Evolutionary conservation across 2,329 filamentous ascomycete genomes (phyloP).

Genomic region (Fusarium metavorans): DNA sequence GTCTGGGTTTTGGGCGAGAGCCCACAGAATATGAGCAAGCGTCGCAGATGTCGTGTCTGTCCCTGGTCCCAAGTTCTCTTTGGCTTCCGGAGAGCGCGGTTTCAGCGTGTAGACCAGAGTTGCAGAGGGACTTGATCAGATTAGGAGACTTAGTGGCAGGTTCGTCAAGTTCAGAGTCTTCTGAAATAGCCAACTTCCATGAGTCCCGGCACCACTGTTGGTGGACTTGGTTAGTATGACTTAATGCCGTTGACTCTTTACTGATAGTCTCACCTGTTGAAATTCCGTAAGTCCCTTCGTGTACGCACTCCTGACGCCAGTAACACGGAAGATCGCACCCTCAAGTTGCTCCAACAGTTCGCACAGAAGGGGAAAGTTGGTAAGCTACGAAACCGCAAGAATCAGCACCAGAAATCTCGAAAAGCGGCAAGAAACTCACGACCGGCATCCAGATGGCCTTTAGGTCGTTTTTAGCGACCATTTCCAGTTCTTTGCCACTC

Average conservation of each 20-base stretch:
- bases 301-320: conserved; percentile 12
- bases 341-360: conserved; percentile 19
- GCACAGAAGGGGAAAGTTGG: conserved; percentile 16
- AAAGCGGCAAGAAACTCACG: conserved; percentile 16
- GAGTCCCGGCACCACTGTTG: conserved; percentile 11
- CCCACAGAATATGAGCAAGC: conserved; percentile 47
- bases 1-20: conserved; percentile 39
- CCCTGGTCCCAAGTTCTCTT: conserved; percentile 47
- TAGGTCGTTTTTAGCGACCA: conserved; percentile 46
- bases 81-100: conserved; percentile 47
- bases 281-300: conserved; percentile 12
- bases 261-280: conserved; percentile 14
- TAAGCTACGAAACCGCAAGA: conserved; percentile 12
- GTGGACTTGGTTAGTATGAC: background rate
- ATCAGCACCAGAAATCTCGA: background rate
- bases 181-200: background rate
- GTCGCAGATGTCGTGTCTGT: conserved; percentile 49
- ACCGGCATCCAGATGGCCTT: conserved; percentile 47
- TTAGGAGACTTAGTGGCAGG: conserved; percentile 12
- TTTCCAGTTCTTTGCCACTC: conserved; percentile 29
- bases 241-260: too few relatives aligned
- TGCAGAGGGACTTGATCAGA: conserved; percentile 36
- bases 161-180: background rate
- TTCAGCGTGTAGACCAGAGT: conserved; percentile 34
- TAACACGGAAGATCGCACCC: background rate